Evolutionary conservation across 108 stramenopile genomes (phyloP), one percentile per base, ranked within the genome.

Genomic region (Fistulifera pelliculosa): DNA sequence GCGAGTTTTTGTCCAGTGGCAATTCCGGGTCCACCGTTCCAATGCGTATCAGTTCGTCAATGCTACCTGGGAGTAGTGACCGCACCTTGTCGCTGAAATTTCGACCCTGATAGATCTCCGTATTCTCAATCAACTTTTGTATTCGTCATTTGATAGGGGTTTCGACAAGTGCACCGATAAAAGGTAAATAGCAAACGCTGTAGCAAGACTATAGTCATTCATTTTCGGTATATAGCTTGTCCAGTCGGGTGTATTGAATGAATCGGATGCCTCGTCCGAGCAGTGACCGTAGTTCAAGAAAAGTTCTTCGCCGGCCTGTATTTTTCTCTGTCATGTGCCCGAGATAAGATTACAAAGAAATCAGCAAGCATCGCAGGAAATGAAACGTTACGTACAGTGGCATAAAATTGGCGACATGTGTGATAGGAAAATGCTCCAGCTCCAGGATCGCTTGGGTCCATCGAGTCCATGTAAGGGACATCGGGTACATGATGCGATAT

Each of bases 351-450:
- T 35, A 8, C 31, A 3, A 35, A 6, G 6, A 35, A 35, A 6
- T 8, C 3, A 6, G 31, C 31, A 35, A 35, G 8, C 6, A 8
- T 35, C 31, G 31, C 8, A 35, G 31, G 3, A 35, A 3, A 35
- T 8, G n/a, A n/a, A 35, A 6, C 8, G 8, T 35, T 55, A 49
- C 10, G 25, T 6, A 4, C 63, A 11, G 6, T 24, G 38, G 2
- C 62, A 41, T 31, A 42, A 59, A 76, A 70, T 16, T 59, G 56
- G 14, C 65, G 40, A 44, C 75, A 66, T 8, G 41, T 45, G 26
- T 66, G 38, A 41, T 70, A 76, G 17, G 65, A 60, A 58, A 76
- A 66, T 5, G 75, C 61, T n/a, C 75, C 75, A 17, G 52, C 19
- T 5, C 62, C 63, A 22, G 75, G 70, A 25, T 42, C 48, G 2